Base-by-base conservation (phyloP, 2,329 filamentous ascomycete species). In the Microdochium nivale region DNA sequence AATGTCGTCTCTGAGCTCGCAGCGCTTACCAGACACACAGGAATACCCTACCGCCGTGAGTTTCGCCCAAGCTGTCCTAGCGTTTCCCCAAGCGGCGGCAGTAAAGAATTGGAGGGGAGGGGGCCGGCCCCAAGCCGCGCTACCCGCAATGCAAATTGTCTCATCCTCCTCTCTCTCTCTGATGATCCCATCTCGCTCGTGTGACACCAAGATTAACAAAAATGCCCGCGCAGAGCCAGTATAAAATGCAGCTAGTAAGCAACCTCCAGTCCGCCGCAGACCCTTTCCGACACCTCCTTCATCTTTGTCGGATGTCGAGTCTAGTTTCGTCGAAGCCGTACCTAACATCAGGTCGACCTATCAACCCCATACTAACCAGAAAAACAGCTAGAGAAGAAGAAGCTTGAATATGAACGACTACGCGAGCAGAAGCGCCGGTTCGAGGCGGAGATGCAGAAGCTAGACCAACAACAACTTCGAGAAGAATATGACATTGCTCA, bases 331-430 rank as follows among this genome's bases (percentile, higher is more conserved):
- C n/a, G n/a, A n/a, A n/a, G n/a, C n/a, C n/a, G n/a, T n/a, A n/a
- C n/a, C 35, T 25, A 19, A 37, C 48, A 23, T n/a, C n/a, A 24
- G 3, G 16, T 44, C 19, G 40, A 44, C 5, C 40, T 24, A 2
- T 19, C 40, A 23, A 5, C 8, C 40, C 16, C 40, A 52, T 55
- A 60, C 69, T 75, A 62, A 81, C 67, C 58, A 53, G 46, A 47
- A 53, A 49, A 52, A 53, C 69, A 96, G 91, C 82, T 96, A 65
- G 91, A 96, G 68, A 94, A 94, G 72, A 96, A 96, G 72, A 90
- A 90, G 64, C 76, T 88, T 64, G 90, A 96, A 68, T 95, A 95
- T 73, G 92, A 97, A 69, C 84, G 86, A 63, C 84, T 97, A 61
- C 83, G 89, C 58, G 89, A 95, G 69, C 89, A 95, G 67, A 90